Base-by-base conservation (phyloP, 108 stramenopile genomes). In the Skeletonema costatum region DNA sequence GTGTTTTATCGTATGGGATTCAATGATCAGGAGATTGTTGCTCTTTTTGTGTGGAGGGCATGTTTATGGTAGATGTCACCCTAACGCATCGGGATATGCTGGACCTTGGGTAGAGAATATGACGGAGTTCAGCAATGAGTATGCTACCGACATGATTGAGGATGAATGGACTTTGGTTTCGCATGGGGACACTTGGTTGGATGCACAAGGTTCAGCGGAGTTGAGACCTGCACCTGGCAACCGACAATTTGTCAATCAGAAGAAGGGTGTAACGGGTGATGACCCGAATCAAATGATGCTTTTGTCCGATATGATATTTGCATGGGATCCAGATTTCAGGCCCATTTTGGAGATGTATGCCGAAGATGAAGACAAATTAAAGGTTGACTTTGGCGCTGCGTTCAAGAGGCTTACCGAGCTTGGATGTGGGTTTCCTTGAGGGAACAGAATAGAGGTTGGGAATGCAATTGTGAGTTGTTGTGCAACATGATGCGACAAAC, bases 1-100 rank as follows among this genome's bases (percentile, higher is more conserved):
- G 86, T 93, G 9, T 95, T 95, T 74, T 85, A 91, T 64, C 87
- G 94, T 21, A 92, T 95, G 90, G 94, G 94, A 32, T 93, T 95
- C 67, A 80, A 76, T 63, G 92, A 93, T 81, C 82, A 82, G 56
- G 94, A 95, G 73, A 93, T 91, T 39, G 94, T 95, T 8, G 86
- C 85, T 25, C 68, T 95, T 25, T 25, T 56, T 82, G 3, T 80
- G 78, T 70, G 87, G 87, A 19, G 87, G 78, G 17, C 87, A 88
- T 60, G 80, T 80, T 3, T 72, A 81, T 32, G 94, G 94, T 35
- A 66, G 87, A 12, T 91, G 90, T 60, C 92, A 93, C 72, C 74
- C 78, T 3, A 78, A 83, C 35, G 32, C 73, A 5, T 79, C 74
- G 48, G 82, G 85, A 10, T 86, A 77, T 63, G 82, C 70, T 29